phyloP scores from a whole-genome alignment of 2,329 filamentous ascomycete species.

The Xylaria sp. region DNA sequence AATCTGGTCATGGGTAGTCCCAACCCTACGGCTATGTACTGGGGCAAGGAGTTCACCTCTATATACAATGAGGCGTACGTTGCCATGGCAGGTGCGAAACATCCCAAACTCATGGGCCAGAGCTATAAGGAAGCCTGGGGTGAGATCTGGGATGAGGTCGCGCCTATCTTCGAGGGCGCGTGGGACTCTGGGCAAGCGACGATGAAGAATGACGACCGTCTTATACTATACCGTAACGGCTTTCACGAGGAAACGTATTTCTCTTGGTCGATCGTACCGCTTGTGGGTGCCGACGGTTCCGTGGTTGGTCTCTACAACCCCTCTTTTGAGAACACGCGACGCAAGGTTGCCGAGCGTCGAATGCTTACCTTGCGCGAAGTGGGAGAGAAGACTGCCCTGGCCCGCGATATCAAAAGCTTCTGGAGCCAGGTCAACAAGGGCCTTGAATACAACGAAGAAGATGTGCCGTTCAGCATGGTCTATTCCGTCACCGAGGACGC shows the following conservation, averaged over 20 bases:
- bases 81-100: conserved; percentile 73
- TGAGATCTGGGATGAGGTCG: conserved; percentile 74
- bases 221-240: conserved; percentile 71
- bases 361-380: conserved; percentile 81
- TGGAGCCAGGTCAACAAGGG: conserved; percentile 72
- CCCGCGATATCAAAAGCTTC: conserved; percentile 72
- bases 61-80: conserved; percentile 77
- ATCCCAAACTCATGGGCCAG: conserved; percentile 74
- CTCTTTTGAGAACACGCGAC: conserved; percentile 77
- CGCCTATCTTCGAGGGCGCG: conserved; percentile 69
- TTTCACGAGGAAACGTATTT: conserved; percentile 82
- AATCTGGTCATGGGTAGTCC: conserved; percentile 82
- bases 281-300: conserved; percentile 73
- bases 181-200: conserved; percentile 73
- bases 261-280: conserved; percentile 78
- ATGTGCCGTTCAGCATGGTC: conserved; percentile 75
- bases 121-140: conserved; percentile 69
- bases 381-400: conserved; percentile 72
- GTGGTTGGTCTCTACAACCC: conserved; percentile 80
- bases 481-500: conserved; percentile 74
- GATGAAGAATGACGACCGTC: conserved; percentile 80
- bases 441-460: conserved; percentile 72
- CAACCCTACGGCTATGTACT: conserved; percentile 77
- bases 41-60: conserved; percentile 69
- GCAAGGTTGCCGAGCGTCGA: conserved; percentile 76